Conservation (phyloP, 352 stramenopile genomes). For the Phytophthora uliginosa region DNA sequence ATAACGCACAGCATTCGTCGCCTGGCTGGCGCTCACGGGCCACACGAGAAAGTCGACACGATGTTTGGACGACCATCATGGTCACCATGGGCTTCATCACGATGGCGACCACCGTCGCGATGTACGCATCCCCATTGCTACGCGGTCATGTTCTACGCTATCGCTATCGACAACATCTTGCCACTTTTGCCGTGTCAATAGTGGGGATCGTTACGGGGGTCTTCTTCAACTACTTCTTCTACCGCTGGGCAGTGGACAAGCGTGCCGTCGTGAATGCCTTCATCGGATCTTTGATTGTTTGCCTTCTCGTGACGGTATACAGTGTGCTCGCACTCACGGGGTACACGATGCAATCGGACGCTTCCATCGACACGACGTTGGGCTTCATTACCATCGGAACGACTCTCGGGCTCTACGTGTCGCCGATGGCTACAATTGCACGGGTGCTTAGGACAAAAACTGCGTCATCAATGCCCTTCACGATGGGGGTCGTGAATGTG, state of each 20-base stretch:
- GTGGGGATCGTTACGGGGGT: conserved; percentile 37
- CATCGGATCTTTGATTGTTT: conserved; percentile 30
- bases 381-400: conserved; percentile 42
- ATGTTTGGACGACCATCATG: conserved; percentile 31
- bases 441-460: conserved; percentile 32
- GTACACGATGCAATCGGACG: conserved; percentile 29
- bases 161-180: conserved; percentile 42
- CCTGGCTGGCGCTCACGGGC: conserved; percentile 30
- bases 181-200: conserved; percentile 43
- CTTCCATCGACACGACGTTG: conserved; percentile 16
- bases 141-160: conserved; percentile 45
- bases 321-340: conserved; percentile 43
- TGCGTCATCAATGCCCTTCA: conserved; percentile 29
- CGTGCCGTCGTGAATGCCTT: conserved; percentile 33
- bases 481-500: conserved; percentile 26
- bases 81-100: conserved; percentile 52
- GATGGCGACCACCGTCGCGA: conserved; percentile 49
- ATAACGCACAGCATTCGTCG: no score
- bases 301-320: conserved; percentile 50
- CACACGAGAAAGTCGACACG: conserved; percentile 23
- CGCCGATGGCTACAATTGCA: conserved; percentile 52
- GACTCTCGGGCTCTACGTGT: conserved; percentile 50
- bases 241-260: conserved; percentile 42
- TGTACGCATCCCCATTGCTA: conserved; percentile 58
- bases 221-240: conserved; percentile 47